Percentiles rank a stretch among this genome's conserved stretches.
Conservation (phyloP, 805 yeast species). For the Lipomyces sp. region DNA sequence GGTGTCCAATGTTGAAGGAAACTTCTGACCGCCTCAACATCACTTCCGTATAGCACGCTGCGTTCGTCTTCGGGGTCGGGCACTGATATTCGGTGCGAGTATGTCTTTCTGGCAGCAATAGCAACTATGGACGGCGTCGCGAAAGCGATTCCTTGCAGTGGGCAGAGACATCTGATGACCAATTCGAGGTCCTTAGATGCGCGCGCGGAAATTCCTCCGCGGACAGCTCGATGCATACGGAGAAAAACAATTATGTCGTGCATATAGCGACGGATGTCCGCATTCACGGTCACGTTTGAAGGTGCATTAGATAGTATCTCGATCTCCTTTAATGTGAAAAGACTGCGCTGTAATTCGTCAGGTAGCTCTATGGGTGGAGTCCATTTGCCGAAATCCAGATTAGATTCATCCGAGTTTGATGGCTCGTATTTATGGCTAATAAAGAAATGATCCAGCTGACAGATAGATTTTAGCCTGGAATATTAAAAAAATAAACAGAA, state of each 20-base stretch:
- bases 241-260: constrained; percentile 54
- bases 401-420: not conserved
- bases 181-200: constrained; percentile 45
- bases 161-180: constrained; percentile 44
- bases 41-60: constrained; percentile 56
- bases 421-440: constrained; percentile 23
- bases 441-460: constrained; percentile 21
- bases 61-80: constrained; percentile 48
- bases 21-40: constrained; percentile 42
- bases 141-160: constrained; percentile 42
- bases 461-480: not conserved
- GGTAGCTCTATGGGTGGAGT: constrained; percentile 4
- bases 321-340: constrained; percentile 12
- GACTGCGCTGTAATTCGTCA: not conserved
- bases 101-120: constrained; percentile 46
- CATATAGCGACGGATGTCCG: constrained; percentile 53
- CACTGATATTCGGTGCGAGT: constrained; percentile 49
- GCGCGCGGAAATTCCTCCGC: constrained; percentile 51
- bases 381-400: constrained; percentile 1
- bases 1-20: constrained; percentile 48
- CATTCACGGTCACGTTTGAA: constrained; percentile 40
- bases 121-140: constrained; percentile 56
- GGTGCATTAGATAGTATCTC: constrained; percentile 17
- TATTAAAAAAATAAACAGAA: too few relatives aligned
- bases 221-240: constrained; percentile 54